A percentile compares a stretch with the other conserved stretches of the same genome.
Evolutionary conservation across 2,329 filamentous ascomycete species (phyloP).

Genomic region (Penicillium sp.): DNA sequence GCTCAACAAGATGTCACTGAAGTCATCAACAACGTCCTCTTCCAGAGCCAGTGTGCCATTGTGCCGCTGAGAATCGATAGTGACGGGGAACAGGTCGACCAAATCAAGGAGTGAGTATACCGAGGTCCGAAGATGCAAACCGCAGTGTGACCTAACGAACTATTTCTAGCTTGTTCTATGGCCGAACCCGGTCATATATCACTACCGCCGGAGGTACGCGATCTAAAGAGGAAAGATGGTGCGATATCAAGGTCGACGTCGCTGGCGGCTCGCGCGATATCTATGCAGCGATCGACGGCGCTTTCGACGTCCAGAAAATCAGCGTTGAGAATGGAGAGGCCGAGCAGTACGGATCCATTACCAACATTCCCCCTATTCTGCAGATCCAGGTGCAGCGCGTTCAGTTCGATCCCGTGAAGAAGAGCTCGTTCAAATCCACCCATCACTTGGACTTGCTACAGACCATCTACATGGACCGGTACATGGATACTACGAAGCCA

Average conservation of each 20-base stretch:
- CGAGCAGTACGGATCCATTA: constrained; percentile 70
- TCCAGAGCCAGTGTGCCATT: constrained; percentile 87
- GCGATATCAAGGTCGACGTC: constrained; percentile 64
- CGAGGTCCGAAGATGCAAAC: constrained; percentile 22
- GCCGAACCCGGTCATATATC: constrained; percentile 47
- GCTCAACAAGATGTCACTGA: constrained; percentile 95
- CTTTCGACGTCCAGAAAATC: constrained; percentile 78
- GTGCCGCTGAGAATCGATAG: constrained; percentile 65
- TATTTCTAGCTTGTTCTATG: constrained; percentile 51
- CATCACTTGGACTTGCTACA: constrained; percentile 79
- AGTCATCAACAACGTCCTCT: constrained; percentile 89
- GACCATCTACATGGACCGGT: constrained; percentile 82
- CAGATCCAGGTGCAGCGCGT: constrained; percentile 88
- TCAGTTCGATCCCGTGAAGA: constrained; percentile 65
- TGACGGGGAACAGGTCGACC: constrained; percentile 76
- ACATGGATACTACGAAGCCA: constrained; percentile 67
- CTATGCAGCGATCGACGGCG: constrained; percentile 80
- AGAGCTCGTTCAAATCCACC: constrained; percentile 68
- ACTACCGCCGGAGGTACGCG: constrained; percentile 49
- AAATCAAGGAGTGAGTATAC: constrained; percentile 63
- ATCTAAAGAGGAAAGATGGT: constrained; percentile 59
- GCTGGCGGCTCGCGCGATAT: constrained; percentile 64
- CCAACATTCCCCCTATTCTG: constrained; percentile 76
- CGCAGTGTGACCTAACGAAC: constrained; percentile 6
- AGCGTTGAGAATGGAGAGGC: constrained; percentile 63